A percentile compares a stretch with the other conserved stretches of the same genome.
Conservation (phyloP, 441 rosid genomes). For the Bocquillonia castaneifolia region DNA sequence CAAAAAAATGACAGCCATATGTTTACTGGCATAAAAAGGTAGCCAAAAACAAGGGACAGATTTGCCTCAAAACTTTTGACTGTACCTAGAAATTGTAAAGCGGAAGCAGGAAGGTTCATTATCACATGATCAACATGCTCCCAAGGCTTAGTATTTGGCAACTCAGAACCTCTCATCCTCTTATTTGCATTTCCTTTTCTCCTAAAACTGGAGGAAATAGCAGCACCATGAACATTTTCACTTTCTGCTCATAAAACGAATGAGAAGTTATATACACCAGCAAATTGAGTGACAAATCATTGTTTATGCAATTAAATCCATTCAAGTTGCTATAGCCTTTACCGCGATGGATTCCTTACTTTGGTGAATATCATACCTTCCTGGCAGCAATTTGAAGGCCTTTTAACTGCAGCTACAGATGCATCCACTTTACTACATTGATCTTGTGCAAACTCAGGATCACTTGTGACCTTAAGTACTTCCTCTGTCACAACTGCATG, state of each 20-base stretch:
- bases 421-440: constrained; percentile 26
- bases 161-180: constrained; percentile 49
- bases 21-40: not conserved
- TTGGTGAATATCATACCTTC: constrained; percentile 43
- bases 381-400: constrained; percentile 38
- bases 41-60: not conserved
- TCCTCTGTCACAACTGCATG: constrained; percentile 31
- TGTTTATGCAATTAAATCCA: not conserved
- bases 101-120: constrained; percentile 98
- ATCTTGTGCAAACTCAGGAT: constrained; percentile 23
- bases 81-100: constrained; percentile 76
- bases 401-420: constrained; percentile 36
- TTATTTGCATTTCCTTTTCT: constrained; percentile 48
- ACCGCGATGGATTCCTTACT: not conserved
- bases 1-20: not conserved
- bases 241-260: constrained; percentile 31
- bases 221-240: constrained; percentile 27
- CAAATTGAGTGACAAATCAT: not conserved
- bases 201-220: constrained; percentile 16
- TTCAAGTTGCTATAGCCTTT: constrained; percentile 7
- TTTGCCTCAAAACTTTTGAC: not conserved
- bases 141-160: constrained; percentile 57
- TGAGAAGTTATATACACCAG: not conserved
- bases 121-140: constrained; percentile 85
- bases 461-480: constrained; percentile 22